Percentiles rank a stretch among this genome's conserved stretches.
Evolutionary conservation across 768 basidiomycete species (phyloP).

Genomic region (Daedaleopsis nitida): DNA sequence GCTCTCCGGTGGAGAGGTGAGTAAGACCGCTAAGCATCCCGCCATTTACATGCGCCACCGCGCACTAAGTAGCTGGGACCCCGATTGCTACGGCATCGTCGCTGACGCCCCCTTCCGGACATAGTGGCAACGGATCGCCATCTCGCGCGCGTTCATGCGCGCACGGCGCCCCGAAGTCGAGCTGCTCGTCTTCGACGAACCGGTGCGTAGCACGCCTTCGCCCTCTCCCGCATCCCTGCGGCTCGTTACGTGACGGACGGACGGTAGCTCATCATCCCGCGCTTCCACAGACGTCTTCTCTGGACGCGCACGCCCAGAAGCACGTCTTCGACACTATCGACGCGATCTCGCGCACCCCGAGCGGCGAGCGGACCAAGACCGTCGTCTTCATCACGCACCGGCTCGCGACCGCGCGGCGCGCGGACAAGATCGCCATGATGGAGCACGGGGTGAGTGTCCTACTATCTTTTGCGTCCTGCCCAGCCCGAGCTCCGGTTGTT

Average conservation of each 20-base stretch:
- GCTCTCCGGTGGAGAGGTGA: slow-evolving; percentile 83
- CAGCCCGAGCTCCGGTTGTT: too few relatives aligned
- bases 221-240: too few relatives aligned
- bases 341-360: slow-evolving; percentile 56
- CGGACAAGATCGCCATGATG: slow-evolving; percentile 89
- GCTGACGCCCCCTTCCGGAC: neutral
- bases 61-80: neutral
- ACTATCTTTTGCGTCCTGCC: neutral
- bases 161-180: slow-evolving; percentile 75
- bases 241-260: too few relatives aligned
- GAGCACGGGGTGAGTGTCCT: slow-evolving; percentile 58
- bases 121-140: slow-evolving; percentile 86
- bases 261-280: neutral
- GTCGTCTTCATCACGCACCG: slow-evolving; percentile 86
- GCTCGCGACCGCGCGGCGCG: slow-evolving; percentile 76
- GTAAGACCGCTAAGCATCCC: slow-evolving; percentile 16
- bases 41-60: neutral
- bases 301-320: slow-evolving; percentile 80
- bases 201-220: slow-evolving; percentile 45
- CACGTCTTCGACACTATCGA: slow-evolving; percentile 78
- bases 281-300: slow-evolving; percentile 63
- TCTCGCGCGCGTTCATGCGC: slow-evolving; percentile 87
- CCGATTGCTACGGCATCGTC: slow-evolving; percentile 1
- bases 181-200: slow-evolving; percentile 83
- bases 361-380: slow-evolving; percentile 64